A percentile compares a stretch with the other conserved stretches of the same genome.
These are phyloP conservation scores for Eucalyptus erythrocorys DNA, from an alignment of 345 rosid genomes.

Conservation along the genomic window DNA sequence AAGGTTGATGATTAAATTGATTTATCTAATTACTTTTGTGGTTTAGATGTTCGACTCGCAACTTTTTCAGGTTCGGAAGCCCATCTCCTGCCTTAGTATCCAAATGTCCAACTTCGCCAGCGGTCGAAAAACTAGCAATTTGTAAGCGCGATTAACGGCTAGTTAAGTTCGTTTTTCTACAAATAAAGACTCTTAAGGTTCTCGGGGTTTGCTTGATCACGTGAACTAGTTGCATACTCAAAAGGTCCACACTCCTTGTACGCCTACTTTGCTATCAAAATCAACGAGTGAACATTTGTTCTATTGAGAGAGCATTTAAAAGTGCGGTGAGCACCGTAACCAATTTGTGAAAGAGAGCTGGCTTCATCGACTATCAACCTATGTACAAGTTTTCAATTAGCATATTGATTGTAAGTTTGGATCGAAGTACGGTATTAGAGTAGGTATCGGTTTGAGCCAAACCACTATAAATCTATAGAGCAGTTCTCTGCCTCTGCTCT, in stretches of 20 bases:
- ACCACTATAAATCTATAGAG: fast-evolving
- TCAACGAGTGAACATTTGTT: background rate
- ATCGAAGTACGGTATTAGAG: fast-evolving
- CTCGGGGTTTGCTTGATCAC: background rate
- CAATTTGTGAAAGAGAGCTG: background rate
- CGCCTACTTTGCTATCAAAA: background rate
- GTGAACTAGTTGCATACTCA: background rate
- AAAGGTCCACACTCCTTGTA: background rate
- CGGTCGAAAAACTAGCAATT: background rate
- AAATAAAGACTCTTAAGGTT: background rate
- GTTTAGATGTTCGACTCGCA: background rate
- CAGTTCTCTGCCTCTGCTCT: fast-evolving
- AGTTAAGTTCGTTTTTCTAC: background rate
- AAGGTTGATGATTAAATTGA: background rate
- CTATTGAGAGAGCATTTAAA: background rate
- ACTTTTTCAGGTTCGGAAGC: background rate
- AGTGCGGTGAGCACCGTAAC: background rate
- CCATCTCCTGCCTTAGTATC: no score
- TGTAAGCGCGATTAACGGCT: background rate
- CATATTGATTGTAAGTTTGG: background rate
- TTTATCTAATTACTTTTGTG: background rate
- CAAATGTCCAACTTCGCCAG: background rate
- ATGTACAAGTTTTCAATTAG: background rate
- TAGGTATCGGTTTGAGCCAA: fast-evolving
- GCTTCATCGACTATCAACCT: background rate